A percentile compares a stretch with the other conserved stretches of the same genome.
Conservation (phyloP, 2,329 filamentous ascomycete genomes). For the Torrubiella hemipterigena region DNA sequence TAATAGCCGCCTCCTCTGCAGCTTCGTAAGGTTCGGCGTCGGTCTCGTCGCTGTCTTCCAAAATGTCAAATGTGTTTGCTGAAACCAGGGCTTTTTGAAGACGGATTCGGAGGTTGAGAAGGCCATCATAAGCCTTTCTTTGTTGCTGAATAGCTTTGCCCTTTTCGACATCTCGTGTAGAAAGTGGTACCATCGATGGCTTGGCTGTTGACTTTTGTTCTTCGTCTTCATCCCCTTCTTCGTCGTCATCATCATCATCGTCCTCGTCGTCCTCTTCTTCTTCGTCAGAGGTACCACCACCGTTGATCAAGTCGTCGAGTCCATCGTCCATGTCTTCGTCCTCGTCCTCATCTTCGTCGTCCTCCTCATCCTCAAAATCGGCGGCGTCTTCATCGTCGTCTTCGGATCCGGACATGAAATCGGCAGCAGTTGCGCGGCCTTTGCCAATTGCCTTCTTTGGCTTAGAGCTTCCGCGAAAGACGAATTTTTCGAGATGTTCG, state of each 20-base stretch:
- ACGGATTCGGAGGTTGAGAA: conserved; percentile 83
- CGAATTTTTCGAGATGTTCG: conserved; percentile 67
- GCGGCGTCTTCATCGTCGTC: conserved; percentile 22
- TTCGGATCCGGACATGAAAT: conserved; percentile 42
- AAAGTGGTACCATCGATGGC: conserved; percentile 16
- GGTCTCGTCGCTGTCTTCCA: conserved; percentile 25
- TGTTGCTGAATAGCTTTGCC: conserved; percentile 79
- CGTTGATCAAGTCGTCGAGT: conserved; percentile 19
- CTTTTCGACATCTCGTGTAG: conserved; percentile 58
- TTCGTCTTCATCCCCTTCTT: conserved; percentile 23
- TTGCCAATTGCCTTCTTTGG: conserved; percentile 23
- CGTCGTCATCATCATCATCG: conserved; percentile 22
- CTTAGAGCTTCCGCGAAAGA: conserved; percentile 46
- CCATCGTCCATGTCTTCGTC: conserved; percentile 22
- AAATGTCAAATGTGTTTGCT: conserved; percentile 56
- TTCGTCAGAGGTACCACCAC: conserved; percentile 23
- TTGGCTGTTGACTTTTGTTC: conserved; percentile 18
- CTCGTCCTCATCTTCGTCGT: conserved; percentile 20
- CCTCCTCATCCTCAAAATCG: conserved; percentile 20
- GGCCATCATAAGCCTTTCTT: conserved; percentile 72
- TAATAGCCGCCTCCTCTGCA: conserved; percentile 75
- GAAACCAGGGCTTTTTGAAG: conserved; percentile 83
- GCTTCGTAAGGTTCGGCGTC: conserved; percentile 50
- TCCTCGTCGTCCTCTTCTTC: conserved; percentile 25
- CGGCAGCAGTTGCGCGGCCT: conserved; percentile 38